A percentile compares a stretch with the other conserved stretches of the same genome.
phyloP scores from a whole-genome alignment of 495 filamentous ascomycete species.

The Parachaetomium inaequale region DNA sequence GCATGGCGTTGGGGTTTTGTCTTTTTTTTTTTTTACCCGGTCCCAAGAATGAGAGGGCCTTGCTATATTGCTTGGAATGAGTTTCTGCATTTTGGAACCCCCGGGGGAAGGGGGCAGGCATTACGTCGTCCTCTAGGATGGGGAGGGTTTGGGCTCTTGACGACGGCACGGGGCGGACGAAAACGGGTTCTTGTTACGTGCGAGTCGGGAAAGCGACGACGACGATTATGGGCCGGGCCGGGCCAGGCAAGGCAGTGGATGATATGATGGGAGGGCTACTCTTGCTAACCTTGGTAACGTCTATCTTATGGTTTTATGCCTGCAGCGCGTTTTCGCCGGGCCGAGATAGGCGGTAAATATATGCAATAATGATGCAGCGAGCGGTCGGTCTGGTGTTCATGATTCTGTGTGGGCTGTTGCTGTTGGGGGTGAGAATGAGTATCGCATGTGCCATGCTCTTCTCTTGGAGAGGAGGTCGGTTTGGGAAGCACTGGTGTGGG shows the following conservation, averaged over 20 bases:
- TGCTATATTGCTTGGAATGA: background rate
- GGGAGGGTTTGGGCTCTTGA: conserved; percentile 1
- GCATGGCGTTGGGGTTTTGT: conserved; percentile 28
- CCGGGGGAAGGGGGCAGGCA: background rate
- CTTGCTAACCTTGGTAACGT: background rate
- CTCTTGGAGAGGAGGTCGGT: too few relatives aligned
- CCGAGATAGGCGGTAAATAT: conserved; percentile 6
- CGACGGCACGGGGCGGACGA: background rate
- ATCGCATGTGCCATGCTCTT: background rate
- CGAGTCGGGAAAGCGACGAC: background rate
- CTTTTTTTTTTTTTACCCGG: conserved; percentile 16
- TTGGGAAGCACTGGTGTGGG: too few relatives aligned
- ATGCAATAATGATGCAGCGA: conserved; percentile 8
- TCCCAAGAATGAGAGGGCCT: conserved; percentile 2
- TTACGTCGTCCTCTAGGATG: background rate
- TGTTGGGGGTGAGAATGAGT: background rate
- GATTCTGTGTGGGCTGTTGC: background rate
- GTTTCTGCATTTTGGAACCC: conserved; percentile 6
- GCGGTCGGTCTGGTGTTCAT: background rate
- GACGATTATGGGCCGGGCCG: background rate
- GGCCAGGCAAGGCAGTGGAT: too few relatives aligned
- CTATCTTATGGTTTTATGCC: conserved; percentile 1
- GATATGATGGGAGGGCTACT: background rate
- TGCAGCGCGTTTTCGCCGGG: background rate
- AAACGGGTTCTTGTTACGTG: background rate